Percentiles rank a stretch among this genome's conserved stretches.
Evolutionary conservation across 495 filamentous ascomycete species (phyloP).

Genomic region (Xylaria bambusicola): DNA sequence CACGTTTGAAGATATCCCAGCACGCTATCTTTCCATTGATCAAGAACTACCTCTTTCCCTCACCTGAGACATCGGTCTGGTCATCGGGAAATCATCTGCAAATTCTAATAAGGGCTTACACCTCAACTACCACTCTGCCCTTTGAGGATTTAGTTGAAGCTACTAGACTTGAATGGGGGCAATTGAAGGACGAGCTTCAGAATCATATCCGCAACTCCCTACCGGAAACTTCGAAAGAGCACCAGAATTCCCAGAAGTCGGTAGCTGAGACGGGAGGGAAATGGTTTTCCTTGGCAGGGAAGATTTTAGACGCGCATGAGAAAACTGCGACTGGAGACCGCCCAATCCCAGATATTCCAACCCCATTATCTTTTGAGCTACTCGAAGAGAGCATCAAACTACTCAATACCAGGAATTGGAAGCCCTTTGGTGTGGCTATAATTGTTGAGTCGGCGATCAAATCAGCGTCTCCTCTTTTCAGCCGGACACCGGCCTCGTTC

Average conservation of each 20-base stretch:
- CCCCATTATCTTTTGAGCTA: conserved; percentile 29
- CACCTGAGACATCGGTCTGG: conserved; percentile 37
- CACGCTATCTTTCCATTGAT: conserved; percentile 44
- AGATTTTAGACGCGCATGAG: conserved; percentile 41
- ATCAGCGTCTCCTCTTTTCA: conserved; percentile 33
- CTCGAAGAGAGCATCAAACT: conserved; percentile 36
- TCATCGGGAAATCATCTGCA: conserved; percentile 33
- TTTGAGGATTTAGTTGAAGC: conserved; percentile 44
- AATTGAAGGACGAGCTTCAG: conserved; percentile 56
- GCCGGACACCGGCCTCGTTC: conserved; percentile 4
- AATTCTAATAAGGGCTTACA: conserved; percentile 38
- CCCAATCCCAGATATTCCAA: conserved; percentile 32
- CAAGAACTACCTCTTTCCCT: conserved; percentile 41
- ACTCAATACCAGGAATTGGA: conserved; percentile 64
- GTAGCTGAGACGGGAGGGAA: conserved; percentile 61
- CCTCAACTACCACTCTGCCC: conserved; percentile 29
- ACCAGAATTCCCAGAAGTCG: conserved; percentile 66
- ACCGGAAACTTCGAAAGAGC: conserved; percentile 77
- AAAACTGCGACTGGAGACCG: conserved; percentile 23
- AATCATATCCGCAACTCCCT: conserved; percentile 67
- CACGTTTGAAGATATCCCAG: conserved; percentile 43
- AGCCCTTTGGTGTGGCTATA: conserved; percentile 77
- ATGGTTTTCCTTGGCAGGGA: conserved; percentile 61
- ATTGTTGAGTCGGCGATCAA: conserved; percentile 52
- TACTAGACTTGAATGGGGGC: conserved; percentile 50